Conservation (phyloP, 148 eudicot genomes). For the Salicornia ramosissima region DNA sequence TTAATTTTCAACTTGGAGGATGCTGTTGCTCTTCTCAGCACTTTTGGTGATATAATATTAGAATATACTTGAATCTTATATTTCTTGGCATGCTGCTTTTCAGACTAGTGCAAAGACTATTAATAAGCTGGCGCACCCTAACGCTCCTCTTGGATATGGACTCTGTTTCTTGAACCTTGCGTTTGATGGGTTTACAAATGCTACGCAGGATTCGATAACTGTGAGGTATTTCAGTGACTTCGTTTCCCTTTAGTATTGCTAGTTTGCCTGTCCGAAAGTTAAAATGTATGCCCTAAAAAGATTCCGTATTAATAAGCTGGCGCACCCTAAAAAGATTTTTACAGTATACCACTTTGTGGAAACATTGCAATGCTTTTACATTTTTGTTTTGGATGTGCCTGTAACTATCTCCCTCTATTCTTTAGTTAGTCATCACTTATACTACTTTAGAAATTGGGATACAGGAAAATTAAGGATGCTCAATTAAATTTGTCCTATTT, state of each 20-base stretch:
- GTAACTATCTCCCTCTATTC: too few relatives aligned
- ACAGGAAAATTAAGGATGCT: too few relatives aligned
- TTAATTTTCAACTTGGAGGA: neutral
- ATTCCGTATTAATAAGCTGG: neutral
- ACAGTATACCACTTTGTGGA: neutral
- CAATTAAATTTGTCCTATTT: too few relatives aligned
- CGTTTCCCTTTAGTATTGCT: neutral
- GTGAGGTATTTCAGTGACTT: constrained; percentile 44
- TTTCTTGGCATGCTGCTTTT: constrained; percentile 1
- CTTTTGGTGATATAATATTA: neutral
- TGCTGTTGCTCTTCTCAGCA: neutral
- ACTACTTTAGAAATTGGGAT: too few relatives aligned
- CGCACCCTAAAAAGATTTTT: neutral
- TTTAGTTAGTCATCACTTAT: too few relatives aligned
- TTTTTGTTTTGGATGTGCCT: too few relatives aligned
- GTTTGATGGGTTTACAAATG: constrained; percentile 98
- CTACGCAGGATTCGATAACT: constrained; percentile 93
- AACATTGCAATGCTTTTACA: too few relatives aligned
- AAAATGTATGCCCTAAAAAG: neutral
- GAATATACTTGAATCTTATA: neutral
- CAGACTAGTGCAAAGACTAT: constrained; percentile 96
- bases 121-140: constrained; percentile 86
- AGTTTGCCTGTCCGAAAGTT: neutral
- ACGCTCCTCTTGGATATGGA: constrained; percentile 95
- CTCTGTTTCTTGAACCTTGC: constrained; percentile 92